phyloP scores from a whole-genome alignment of 495 filamentous ascomycete genomes.

The Recurvomyces mirabilis region DNA sequence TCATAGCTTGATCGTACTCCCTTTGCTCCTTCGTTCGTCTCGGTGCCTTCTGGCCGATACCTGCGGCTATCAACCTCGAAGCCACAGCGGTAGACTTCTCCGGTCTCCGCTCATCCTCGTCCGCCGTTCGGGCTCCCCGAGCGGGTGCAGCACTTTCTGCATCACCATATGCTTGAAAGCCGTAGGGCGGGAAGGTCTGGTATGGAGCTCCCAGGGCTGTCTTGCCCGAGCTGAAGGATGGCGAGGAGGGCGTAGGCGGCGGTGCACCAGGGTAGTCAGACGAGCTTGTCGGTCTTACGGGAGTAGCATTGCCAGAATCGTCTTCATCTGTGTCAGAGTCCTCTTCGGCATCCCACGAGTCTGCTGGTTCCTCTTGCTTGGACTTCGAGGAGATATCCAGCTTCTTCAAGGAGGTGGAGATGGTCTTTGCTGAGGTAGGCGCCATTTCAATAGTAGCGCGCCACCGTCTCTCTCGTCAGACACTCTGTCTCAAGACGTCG shows the following conservation, averaged over 20 bases:
- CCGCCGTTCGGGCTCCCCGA: constrained; percentile 13
- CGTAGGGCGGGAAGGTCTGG: constrained; percentile 18
- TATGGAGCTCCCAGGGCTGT: constrained; percentile 8
- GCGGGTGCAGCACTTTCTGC: constrained; percentile 13
- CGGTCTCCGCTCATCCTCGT: constrained; percentile 41
- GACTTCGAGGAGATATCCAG: constrained; percentile 29
- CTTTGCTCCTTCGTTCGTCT: constrained; percentile 77
- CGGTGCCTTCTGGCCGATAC: constrained; percentile 69
- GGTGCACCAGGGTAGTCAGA: constrained; percentile 18
- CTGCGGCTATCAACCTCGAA: constrained; percentile 78
- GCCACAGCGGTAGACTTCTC: constrained; percentile 92
- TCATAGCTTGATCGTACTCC: constrained; percentile 72
- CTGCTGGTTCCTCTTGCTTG: constrained; percentile 41
- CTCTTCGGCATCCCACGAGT: constrained; percentile 80
- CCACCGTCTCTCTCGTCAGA: neutral
- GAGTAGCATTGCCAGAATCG: constrained; percentile 49
- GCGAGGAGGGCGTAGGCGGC: constrained; percentile 33
- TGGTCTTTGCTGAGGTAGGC: neutral
- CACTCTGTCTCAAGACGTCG: neutral
- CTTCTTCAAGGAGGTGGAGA: constrained; percentile 17
- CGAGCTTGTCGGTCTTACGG: constrained; percentile 2
- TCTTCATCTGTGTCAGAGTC: constrained; percentile 21
- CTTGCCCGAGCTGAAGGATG: constrained; percentile 19
- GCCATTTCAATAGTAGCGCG: constrained; percentile 2
- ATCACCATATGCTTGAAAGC: constrained; percentile 3